Evolutionary conservation across 257 asterid genomes (phyloP), one percentile per base, ranked within the genome.

Genomic region (Nicotiana sylvestris): DNA sequence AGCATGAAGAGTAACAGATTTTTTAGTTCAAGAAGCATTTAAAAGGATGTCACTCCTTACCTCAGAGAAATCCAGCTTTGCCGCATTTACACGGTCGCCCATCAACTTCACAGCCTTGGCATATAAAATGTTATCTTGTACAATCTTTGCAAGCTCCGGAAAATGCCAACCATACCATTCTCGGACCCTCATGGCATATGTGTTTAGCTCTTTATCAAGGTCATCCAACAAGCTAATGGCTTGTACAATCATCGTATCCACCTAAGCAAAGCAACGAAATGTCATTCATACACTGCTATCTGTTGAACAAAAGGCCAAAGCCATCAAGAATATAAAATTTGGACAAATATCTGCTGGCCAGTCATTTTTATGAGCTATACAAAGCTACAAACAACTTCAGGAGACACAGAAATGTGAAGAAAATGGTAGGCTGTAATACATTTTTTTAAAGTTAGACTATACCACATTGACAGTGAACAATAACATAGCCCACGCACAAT

Each of bases 101-200:
- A 93, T 95, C 88, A 95, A 86, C 88, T 92, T 92, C 79, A 92
- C 98, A 0, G 95, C 58, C 91, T 91, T 95, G 13, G 98, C 90
- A 86, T 95, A 95, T 13, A 78, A 89, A 81, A 95, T 95, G 74
- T 92, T 93, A 82, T 95, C 98, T 81, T 86, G 92, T n/a, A 95
- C 87, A 62, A 95, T 95, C 94, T 95, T 95, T 16, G 97, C 97
- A 69, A 95, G 98, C 87, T 95, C 98, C 0, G 98, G 98, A 60
- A 95, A 95, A 89, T 95, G 98, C 98, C 98, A 95, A 39, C 98
- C 98, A 43, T 92, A 93, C 98, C 98, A 95, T 86, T 95, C 98
- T 78, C 98, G 89, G 46, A 95, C 98, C 87, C 98, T 91, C 98
- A 95, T 95, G 9, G 97, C 98, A 86, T 95, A 95, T 2, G 97